Conservation (phyloP, 108 stramenopile species). For the Tribonema minus region DNA sequence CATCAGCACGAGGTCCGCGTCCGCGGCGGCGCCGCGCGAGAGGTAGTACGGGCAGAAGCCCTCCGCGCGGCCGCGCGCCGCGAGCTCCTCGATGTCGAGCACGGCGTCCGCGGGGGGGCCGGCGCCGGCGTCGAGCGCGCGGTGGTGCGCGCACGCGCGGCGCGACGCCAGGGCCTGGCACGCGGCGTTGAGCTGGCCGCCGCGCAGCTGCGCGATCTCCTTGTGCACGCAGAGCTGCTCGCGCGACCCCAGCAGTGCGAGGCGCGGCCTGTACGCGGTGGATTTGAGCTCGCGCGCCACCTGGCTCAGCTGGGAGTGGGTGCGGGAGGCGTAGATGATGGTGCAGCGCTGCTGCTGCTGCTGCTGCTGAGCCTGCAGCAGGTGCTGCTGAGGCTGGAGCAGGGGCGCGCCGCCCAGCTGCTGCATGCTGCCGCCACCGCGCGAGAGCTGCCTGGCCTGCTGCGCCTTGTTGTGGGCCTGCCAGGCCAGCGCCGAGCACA, state of each 20-base stretch:
- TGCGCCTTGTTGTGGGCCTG: constrained; percentile 10
- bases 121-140: constrained; percentile 11
- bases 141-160: constrained; percentile 31
- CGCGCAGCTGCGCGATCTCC: constrained; percentile 31
- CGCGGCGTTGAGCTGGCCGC: constrained; percentile 34
- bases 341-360: constrained; percentile 4
- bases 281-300: constrained; percentile 85
- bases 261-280: constrained; percentile 83
- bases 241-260: constrained; percentile 84
- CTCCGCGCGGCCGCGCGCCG: constrained; percentile 64
- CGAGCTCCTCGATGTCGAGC: constrained; percentile 93
- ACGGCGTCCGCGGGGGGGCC: constrained; percentile 44
- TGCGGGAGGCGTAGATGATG: constrained; percentile 93
- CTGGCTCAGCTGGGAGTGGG: constrained; percentile 92
- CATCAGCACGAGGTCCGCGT: constrained; percentile 85
- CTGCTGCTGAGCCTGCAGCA: constrained; percentile 2
- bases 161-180: constrained; percentile 12
- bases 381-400: constrained; percentile 6
- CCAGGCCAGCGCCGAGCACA: constrained; percentile 61
- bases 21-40: constrained; percentile 61
- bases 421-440: not conserved
- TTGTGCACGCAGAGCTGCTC: constrained; percentile 73
- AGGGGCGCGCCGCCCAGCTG: not conserved
- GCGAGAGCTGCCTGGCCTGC: not conserved
- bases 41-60: constrained; percentile 89